A percentile compares a stretch with the other conserved stretches of the same genome.
These are phyloP conservation scores for Thelephora terrestris DNA, from an alignment of 1,284 basidiomycete species.

Conservation along the genomic window DNA sequence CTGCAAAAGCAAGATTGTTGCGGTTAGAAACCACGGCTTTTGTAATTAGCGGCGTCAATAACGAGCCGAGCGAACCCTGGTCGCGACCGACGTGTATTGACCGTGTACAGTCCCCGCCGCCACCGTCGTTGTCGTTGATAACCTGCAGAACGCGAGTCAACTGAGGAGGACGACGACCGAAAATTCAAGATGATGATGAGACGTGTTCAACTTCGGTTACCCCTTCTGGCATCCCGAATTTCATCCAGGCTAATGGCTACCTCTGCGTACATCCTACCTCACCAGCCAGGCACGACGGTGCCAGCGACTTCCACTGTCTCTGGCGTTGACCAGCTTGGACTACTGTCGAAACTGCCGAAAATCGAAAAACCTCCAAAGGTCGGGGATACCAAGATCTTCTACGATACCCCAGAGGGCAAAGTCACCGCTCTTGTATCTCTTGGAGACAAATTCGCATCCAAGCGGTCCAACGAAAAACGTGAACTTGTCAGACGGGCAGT, in stretches of 20 bases:
- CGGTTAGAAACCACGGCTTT: too few species aligned
- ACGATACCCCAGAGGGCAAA: slow-evolving; percentile 35
- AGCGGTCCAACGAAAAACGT: slow-evolving; percentile 38
- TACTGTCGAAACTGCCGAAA: slow-evolving; percentile 34
- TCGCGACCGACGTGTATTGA: too few species aligned
- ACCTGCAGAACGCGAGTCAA: too few species aligned
- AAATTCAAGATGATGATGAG: too few species aligned
- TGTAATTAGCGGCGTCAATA: too few species aligned
- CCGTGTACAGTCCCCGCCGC: too few species aligned
- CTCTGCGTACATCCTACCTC: slow-evolving; percentile 32
- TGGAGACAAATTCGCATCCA: slow-evolving; percentile 46
- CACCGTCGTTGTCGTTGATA: too few species aligned
- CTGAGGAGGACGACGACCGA: too few species aligned
- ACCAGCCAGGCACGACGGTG: slow-evolving; percentile 25
- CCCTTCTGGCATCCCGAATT: too few species aligned
- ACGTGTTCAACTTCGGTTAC: too few species aligned
- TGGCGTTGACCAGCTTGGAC: slow-evolving; percentile 24
- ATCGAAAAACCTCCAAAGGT: slow-evolving; percentile 39
- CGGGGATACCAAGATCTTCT: slow-evolving; percentile 59
- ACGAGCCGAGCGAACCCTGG: too few species aligned
- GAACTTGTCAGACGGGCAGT: slow-evolving; percentile 60
- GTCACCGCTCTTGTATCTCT: slow-evolving; percentile 52
- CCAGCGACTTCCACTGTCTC: slow-evolving; percentile 16
- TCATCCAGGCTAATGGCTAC: slow-evolving; percentile 6
- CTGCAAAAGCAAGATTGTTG: too few species aligned